Conservation (phyloP, 352 stramenopile genomes). For the Albugo laibachii region DNA sequence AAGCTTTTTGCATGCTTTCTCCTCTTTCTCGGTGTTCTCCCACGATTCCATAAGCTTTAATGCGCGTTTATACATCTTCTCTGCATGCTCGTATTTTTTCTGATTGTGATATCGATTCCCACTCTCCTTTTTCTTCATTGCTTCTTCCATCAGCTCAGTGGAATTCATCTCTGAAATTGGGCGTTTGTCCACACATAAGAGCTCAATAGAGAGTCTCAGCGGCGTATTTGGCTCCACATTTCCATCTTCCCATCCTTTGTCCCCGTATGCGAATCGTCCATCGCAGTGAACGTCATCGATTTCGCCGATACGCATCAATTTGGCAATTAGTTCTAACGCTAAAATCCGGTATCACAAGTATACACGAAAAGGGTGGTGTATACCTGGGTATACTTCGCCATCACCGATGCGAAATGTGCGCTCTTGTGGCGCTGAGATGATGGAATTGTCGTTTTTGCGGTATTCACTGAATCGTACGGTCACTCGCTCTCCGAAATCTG, state of each 20-base stretch:
- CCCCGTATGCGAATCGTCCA: slow-evolving; percentile 46
- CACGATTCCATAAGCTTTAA: slow-evolving; percentile 63
- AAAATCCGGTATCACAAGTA: background rate
- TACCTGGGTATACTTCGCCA: slow-evolving; percentile 61
- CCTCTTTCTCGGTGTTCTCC: slow-evolving; percentile 28
- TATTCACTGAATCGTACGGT: slow-evolving; percentile 43
- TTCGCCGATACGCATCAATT: slow-evolving; percentile 65
- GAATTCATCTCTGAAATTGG: slow-evolving; percentile 53
- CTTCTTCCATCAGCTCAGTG: slow-evolving; percentile 46
- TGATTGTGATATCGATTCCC: slow-evolving; percentile 65
- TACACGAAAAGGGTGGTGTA: background rate
- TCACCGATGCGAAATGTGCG: slow-evolving; percentile 66
- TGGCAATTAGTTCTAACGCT: slow-evolving; percentile 56
- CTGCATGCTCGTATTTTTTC: slow-evolving; percentile 67
- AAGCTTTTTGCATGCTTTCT: slow-evolving; percentile 37
- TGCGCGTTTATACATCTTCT: slow-evolving; percentile 66
- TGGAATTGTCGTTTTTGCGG: slow-evolving; percentile 20
- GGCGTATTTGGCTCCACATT: slow-evolving; percentile 20
- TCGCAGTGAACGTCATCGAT: slow-evolving; percentile 51
- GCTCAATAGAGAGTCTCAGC: slow-evolving; percentile 34
- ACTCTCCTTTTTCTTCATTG: slow-evolving; percentile 67
- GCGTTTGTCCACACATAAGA: slow-evolving; percentile 40
- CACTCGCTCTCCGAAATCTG: slow-evolving; percentile 70
- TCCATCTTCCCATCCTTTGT: slow-evolving; percentile 15
- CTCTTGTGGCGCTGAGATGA: slow-evolving; percentile 22